Base-by-base conservation (phyloP, 2,329 filamentous ascomycete genomes). In the Monilinia fructigena region DNA sequence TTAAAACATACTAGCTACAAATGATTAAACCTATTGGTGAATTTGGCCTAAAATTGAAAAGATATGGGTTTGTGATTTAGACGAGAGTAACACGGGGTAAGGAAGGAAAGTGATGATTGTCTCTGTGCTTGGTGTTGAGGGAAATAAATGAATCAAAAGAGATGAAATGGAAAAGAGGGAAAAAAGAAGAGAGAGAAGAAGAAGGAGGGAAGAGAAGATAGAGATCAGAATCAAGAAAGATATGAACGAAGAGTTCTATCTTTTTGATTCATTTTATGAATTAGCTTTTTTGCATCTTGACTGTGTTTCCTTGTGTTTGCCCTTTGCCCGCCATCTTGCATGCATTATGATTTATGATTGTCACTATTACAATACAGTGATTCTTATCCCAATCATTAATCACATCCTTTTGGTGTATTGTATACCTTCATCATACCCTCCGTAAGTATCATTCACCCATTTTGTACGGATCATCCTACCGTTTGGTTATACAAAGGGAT, bases 341-440 rank as follows among this genome's bases (percentile, higher is more conserved):
- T 35, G 31, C 31, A 35, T 35, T 35, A 5, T 35, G 6, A 35
- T 59, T 42, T 48, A 48, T 31, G 56, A 48, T 35, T 14, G 55
- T 48, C 35, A 59, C 55, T 14, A 48, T 23, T 48, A 23, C 56
- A 23, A 48, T 48, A 59, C 31, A 35, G 31, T 35, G 28, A 55
- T 16, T 59, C 18, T 16, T 42, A 47, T 35, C 42, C 56, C 23
- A 45, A 48, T 47, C 28, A 48, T 48, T 23, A 26, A 48, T 48
- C 31, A 38, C 63, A 65, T 59, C 63, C 63, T 48, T 42, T 65
- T 59, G 20, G 54, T 65, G n/a, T 40, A 59, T 35, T 2, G 23
- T 59, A 12, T 35, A 31, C 26, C 26, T 59, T 26, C 10, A 58
- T 45, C 55, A 28, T 20, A 16, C 20, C n/a, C 18, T 31, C 26